These are phyloP conservation scores for Aethionema arabicum DNA, from an alignment of 345 rosid species.

Conservation along the genomic window DNA sequence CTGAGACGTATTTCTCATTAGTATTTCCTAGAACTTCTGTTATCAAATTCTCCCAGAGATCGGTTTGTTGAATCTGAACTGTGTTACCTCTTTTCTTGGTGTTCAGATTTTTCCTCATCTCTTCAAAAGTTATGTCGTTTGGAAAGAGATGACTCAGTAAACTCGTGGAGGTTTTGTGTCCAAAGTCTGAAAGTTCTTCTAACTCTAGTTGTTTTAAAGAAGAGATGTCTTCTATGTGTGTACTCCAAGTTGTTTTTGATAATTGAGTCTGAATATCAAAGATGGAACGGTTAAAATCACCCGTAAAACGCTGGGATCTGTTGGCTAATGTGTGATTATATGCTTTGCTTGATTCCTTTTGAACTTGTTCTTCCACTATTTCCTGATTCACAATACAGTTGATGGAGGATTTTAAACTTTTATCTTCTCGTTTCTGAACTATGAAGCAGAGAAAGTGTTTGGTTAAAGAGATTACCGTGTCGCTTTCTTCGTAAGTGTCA, in stretches of 20 bases:
- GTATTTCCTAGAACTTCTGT: conserved; percentile 52
- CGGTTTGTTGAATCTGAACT: conserved; percentile 37
- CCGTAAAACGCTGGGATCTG: conserved; percentile 36
- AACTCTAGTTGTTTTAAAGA: conserved; percentile 29
- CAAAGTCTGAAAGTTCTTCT: conserved; percentile 40
- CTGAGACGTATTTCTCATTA: conserved; percentile 56
- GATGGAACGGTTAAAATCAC: conserved; percentile 45
- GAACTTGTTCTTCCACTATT: conserved; percentile 31
- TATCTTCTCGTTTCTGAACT: neutral
- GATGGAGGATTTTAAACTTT: neutral
- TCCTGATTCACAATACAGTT: conserved; percentile 40
- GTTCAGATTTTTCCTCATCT: conserved; percentile 31
- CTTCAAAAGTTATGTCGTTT: conserved; percentile 30
- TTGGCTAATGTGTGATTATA: conserved; percentile 32
- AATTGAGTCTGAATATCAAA: conserved; percentile 41
- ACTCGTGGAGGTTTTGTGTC: conserved; percentile 41
- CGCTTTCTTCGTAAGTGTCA: conserved; percentile 31
- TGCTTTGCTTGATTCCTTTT: conserved; percentile 27
- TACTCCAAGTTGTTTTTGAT: conserved; percentile 24
- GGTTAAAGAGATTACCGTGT: conserved; percentile 42
- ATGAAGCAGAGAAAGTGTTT: neutral
- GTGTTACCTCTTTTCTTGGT: conserved; percentile 30
- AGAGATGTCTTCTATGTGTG: conserved; percentile 34
- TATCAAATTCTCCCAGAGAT: conserved; percentile 50
- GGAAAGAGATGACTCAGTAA: conserved; percentile 23